A percentile compares a stretch with the other conserved stretches of the same genome.
Evolutionary conservation across 257 asterid genomes (phyloP).

Genomic region (Vinca minor): DNA sequence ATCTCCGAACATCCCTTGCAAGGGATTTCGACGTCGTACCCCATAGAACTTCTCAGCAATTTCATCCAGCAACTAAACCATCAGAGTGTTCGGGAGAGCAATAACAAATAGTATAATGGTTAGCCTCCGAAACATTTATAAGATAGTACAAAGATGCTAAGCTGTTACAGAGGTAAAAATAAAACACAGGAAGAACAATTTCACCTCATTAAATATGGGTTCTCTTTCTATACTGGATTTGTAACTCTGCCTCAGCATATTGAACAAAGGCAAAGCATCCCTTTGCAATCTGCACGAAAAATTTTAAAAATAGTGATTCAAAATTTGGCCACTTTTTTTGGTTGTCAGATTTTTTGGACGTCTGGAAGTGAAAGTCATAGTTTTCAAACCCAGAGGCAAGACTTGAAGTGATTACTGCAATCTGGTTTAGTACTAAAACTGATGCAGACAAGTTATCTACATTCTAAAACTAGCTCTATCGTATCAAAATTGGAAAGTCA

Average conservation of each 20-base stretch:
- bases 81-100: neutral
- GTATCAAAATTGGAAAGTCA: neutral
- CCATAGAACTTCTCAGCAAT: constrained; percentile 81
- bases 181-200: constrained; percentile 5
- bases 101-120: constrained; percentile 10
- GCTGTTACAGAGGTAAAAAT: neutral
- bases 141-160: neutral
- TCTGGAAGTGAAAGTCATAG: neutral
- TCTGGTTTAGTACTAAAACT: neutral
- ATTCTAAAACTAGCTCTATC: neutral
- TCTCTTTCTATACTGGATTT: constrained; percentile 61
- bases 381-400: neutral
- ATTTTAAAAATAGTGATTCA: constrained; percentile 13
- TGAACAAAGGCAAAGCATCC: constrained; percentile 88
- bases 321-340: neutral
- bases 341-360: neutral
- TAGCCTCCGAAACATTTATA: constrained; percentile 12
- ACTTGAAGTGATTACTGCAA: neutral
- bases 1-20: constrained; percentile 97
- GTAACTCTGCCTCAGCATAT: constrained; percentile 71
- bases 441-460: neutral
- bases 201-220: constrained; percentile 63
- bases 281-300: constrained; percentile 67
- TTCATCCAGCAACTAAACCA: constrained; percentile 72
- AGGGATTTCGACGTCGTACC: constrained; percentile 55